Base-by-base conservation (phyloP, 75 land plant genomes). In the Larix kaempferi region DNA sequence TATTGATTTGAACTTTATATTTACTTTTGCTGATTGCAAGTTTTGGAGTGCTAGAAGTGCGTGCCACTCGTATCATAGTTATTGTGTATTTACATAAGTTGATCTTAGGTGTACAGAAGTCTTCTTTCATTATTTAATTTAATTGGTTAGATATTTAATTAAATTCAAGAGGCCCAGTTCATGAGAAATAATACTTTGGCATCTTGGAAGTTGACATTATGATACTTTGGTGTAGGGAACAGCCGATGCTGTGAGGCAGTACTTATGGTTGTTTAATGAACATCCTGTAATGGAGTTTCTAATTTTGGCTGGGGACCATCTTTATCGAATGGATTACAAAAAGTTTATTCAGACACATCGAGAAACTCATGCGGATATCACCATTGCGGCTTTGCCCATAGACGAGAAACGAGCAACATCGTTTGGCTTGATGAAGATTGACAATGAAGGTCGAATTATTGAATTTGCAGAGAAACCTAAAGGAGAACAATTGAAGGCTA, bases 191-290 rank as follows among this genome's bases (percentile, higher is more conserved):
- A 66, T 66, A 33, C 17, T 66, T 33, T 66, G 5, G 29, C 19
- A 35, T 66, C 19, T 21, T 33, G 33, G 71, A 66, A 66, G 37
- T 66, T 37, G 41, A 5, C 49, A 33, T 1, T 35, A 37, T 66
- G 5, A 35, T 64, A 57, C 64, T 52, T 65, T 44, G 60, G 14
- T 73, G 73, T 64, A 95, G 98, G 98, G 98, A 67, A 89, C 84
- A 71, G 98, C 95, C 12, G 98, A 95, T 91, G 98, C 98, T 56
- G 86, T 93, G 37, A 89, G 98, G 76, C 90, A 89, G 59, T 95
- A 89, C 62, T 65, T 95, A 73, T 91, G 93, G 93, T 75, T 95
- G 19, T 81, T 91, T 15, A 92, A 92, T 76, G 98, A 93, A 78
- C 85, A 91, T 26, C 86, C 87, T 7, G 90, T 91, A 6, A 71